phyloP scores from a whole-genome alignment of 2,329 filamentous ascomycete genomes.

The Aspergillus proliferans region DNA sequence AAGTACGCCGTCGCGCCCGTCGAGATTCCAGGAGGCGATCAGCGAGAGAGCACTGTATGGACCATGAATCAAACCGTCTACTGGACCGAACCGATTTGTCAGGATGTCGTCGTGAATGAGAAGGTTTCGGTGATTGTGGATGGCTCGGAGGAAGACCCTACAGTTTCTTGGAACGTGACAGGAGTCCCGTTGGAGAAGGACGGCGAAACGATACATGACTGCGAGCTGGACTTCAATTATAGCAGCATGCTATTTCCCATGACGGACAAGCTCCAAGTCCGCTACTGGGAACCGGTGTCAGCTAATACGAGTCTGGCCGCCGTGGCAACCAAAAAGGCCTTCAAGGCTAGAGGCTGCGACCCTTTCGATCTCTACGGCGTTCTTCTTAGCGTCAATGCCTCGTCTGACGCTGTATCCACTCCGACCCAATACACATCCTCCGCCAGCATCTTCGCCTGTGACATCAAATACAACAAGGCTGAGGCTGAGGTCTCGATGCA shows the following conservation, averaged over 20 bases:
- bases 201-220: conserved; percentile 10
- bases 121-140: conserved; percentile 18
- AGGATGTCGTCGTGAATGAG: conserved; percentile 13
- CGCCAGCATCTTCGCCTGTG: conserved; percentile 27
- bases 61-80: conserved; percentile 27
- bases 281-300: conserved; percentile 29
- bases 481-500: conserved; percentile 25
- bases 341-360: conserved; percentile 20
- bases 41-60: conserved; percentile 22
- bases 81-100: conserved; percentile 23
- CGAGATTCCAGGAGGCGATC: conserved; percentile 20
- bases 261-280: conserved; percentile 27
- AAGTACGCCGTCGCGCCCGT: conserved; percentile 28
- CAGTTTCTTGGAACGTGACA: conserved; percentile 23
- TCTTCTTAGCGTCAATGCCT: conserved; percentile 25
- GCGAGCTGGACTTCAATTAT: conserved; percentile 25
- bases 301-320: conserved; percentile 5
- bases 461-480: conserved; percentile 23
- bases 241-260: conserved; percentile 21
- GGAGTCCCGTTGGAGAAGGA: conserved; percentile 17
- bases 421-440: conserved; percentile 15
- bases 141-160: conserved; percentile 10
- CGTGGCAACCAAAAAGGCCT: conserved; percentile 14
- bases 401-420: conserved; percentile 2
- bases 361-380: conserved; percentile 29